Base-by-base conservation (phyloP, 768 basidiomycete genomes). In the Filobasidium wieringae region DNA sequence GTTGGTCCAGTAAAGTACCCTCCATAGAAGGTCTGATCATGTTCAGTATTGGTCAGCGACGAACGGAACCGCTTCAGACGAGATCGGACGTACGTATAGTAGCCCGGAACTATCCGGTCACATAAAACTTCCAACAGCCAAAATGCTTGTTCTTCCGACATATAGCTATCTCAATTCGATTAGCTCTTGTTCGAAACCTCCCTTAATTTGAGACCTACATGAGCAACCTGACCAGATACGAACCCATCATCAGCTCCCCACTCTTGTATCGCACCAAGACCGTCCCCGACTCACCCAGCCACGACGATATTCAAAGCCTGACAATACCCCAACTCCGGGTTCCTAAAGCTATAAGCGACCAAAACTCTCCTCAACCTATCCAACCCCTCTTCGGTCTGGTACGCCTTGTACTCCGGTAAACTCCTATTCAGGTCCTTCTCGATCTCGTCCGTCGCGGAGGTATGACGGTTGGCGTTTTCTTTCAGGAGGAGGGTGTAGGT, bases 261-360 rank as follows among this genome's bases (percentile, higher is more conserved):
- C 14, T 45, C 27, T 36, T 22, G n/a, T 36, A n/a, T n/a, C n/a
- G n/a, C 17, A 39, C 30, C 24, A 29, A 27, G 15, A 34, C 5
- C 31, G 24, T 27, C 24, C 24, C 15, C 2, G 14, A 39, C 61
- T 31, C 53, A 64, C 59, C 68, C 91, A 27, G 93, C 92, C 0
- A 87, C 87, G 40, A 97, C 80, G 50, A 99, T 93, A 71, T 99
- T 99, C 88, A 99, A 90, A 6, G 93, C 95, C 85, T 97, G 92
- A 72, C 91, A 93, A 72, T 92, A 92, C 61, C 68, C 75, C 55
- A 72, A 57, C 64, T 73, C 66, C 0, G 92, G 91, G 68, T 95
- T 96, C 76, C 85, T 85, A 76, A 90, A 90, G 52, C 90, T 88
- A 75, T 95, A 99, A 1, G 93, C 93, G 52, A 90, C 89, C 59